Percentiles rank a stretch among this genome's conserved stretches.
These are phyloP conservation scores for Plasmodium knowlesi DNA, from an alignment of 169 alveolate genomes.

Conservation along the genomic window DNA sequence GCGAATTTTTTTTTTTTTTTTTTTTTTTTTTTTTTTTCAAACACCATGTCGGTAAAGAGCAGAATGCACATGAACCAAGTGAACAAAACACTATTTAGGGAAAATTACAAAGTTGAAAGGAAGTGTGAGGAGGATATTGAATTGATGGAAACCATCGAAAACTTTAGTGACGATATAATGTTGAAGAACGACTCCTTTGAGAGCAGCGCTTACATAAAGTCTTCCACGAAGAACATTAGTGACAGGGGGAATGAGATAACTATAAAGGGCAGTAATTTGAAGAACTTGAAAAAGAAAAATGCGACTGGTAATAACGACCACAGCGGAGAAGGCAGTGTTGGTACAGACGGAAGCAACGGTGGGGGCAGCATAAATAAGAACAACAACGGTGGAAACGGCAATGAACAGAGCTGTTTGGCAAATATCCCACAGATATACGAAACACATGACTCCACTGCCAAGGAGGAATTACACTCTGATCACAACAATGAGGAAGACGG, in stretches of 20 bases:
- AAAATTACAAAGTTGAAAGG: constrained; percentile 47
- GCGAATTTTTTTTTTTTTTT: constrained; percentile 19
- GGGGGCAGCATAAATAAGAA: not conserved
- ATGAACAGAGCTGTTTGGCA: not conserved
- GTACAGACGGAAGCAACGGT: not conserved
- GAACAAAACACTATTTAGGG: constrained; percentile 29
- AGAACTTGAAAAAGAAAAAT: constrained; percentile 10
- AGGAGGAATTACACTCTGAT: constrained; percentile 7
- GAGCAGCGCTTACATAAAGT: not conserved
- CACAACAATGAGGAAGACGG: not conserved
- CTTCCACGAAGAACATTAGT: constrained; percentile 7
- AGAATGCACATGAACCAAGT: constrained; percentile 51
- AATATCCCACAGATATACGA: constrained; percentile 67
- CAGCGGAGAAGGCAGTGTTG: not conserved
- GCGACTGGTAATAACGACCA: not conserved
- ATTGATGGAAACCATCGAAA: constrained; percentile 66
- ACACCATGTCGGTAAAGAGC: constrained; percentile 61
- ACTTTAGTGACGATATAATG: constrained; percentile 51
- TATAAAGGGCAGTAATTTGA: constrained; percentile 18
- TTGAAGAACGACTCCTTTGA: constrained; percentile 44
- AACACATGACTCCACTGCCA: constrained; percentile 48
- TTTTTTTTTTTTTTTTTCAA: constrained; percentile 35
- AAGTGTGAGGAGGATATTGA: constrained; percentile 35
- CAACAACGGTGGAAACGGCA: constrained; percentile 5
- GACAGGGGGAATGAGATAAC: constrained; percentile 32